A percentile compares a stretch with the other conserved stretches of the same genome.
These are phyloP conservation scores for Jaminaea rosea DNA, from an alignment of 1,284 basidiomycete species.

Conservation along the genomic window DNA sequence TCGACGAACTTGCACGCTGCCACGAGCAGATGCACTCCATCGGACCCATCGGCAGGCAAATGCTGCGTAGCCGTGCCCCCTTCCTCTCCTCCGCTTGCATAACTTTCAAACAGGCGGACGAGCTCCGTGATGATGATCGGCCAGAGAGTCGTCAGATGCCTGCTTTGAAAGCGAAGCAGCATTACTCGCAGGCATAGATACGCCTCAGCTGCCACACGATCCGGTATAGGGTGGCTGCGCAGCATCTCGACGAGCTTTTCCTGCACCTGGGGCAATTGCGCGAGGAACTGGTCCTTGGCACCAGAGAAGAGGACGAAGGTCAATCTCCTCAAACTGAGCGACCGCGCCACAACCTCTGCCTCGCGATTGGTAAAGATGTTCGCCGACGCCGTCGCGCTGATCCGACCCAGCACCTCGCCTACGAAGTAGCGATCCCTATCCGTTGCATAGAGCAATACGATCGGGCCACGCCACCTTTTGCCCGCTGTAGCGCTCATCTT, in stretches of 20 bases:
- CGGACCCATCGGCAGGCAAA: conserved; percentile 59
- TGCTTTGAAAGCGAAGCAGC: conserved; percentile 78
- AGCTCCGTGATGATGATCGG: conserved; percentile 59
- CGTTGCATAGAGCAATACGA: conserved; percentile 69
- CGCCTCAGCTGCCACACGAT: conserved; percentile 29
- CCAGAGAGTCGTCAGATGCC: conserved; percentile 93
- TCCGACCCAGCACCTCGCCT: conserved; percentile 60
- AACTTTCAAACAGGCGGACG: background rate
- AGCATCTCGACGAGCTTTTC: conserved; percentile 93
- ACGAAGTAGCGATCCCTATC: conserved; percentile 83
- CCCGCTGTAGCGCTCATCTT: conserved; percentile 58
- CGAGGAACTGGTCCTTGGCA: conserved; percentile 80
- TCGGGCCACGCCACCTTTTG: conserved; percentile 60
- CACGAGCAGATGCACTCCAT: conserved; percentile 70
- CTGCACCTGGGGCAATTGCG: conserved; percentile 81
- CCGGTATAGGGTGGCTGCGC: conserved; percentile 44
- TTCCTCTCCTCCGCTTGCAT: background rate
- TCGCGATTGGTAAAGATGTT: conserved; percentile 96
- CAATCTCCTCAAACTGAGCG: conserved; percentile 75
- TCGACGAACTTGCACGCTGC: conserved; percentile 91
- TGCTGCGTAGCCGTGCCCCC: background rate
- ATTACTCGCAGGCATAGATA: conserved; percentile 87
- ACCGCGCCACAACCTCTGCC: conserved; percentile 80
- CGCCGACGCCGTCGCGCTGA: conserved; percentile 63
- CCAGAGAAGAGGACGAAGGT: conserved; percentile 69